Conservation (phyloP, 192 early-diverging fungal species). For the Ambispora gerdemannii region DNA sequence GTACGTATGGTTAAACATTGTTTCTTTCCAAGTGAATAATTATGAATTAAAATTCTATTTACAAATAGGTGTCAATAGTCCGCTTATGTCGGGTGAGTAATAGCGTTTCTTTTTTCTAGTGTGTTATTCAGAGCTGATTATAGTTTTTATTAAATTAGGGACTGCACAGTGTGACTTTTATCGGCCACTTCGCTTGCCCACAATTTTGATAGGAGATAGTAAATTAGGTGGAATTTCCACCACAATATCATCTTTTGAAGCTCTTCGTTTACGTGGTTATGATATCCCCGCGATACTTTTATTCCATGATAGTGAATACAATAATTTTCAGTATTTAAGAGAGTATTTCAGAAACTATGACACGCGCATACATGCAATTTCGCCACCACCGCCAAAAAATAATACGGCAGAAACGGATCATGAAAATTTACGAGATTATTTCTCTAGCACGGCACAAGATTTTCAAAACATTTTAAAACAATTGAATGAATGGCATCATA, state of each 20-base stretch:
- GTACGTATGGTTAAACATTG: too few relatives aligned
- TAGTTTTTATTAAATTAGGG: too few relatives aligned
- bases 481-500: constrained; percentile 48
- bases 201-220: constrained; percentile 70
- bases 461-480: constrained; percentile 44
- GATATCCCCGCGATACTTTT: constrained; percentile 65
- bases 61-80: constrained; percentile 59
- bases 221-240: constrained; percentile 82
- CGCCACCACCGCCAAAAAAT: constrained; percentile 46
- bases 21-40: neutral
- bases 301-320: constrained; percentile 55
- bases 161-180: constrained; percentile 68
- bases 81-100: constrained; percentile 62
- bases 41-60: neutral
- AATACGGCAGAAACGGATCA: constrained; percentile 44
- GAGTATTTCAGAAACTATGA: constrained; percentile 36
- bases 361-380: constrained; percentile 37
- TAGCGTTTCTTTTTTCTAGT: neutral
- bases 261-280: constrained; percentile 65
- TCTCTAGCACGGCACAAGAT: constrained; percentile 45
- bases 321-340: constrained; percentile 55
- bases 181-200: constrained; percentile 64
- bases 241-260: constrained; percentile 72
- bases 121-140: neutral
- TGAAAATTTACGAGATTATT: constrained; percentile 59